Evolutionary conservation across 306 rosid species (phyloP).

Genomic region (Cicer bijugum): DNA sequence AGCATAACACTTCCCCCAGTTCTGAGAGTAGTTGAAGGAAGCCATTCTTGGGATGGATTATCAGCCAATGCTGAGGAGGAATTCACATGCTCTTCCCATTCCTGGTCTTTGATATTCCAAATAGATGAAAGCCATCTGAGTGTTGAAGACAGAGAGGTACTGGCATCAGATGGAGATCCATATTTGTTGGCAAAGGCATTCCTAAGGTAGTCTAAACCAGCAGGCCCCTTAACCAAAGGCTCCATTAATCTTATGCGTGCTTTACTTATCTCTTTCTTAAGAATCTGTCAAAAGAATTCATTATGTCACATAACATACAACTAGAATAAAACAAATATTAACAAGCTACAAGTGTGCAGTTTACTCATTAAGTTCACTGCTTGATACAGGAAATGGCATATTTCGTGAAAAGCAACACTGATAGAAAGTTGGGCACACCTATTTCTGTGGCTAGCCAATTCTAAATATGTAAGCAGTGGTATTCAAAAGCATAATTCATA

Average conservation of each 20-base stretch:
- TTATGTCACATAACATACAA: slow-evolving; percentile 35
- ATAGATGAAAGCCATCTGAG: slow-evolving; percentile 75
- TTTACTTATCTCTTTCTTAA: slow-evolving; percentile 87
- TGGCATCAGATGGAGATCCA: slow-evolving; percentile 79
- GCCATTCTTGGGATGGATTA: slow-evolving; percentile 57
- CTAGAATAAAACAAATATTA: slow-evolving; percentile 19
- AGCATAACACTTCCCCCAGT: slow-evolving; percentile 73
- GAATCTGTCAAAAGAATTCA: slow-evolving; percentile 57
- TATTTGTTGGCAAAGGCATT: slow-evolving; percentile 75
- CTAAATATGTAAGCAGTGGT: slow-evolving; percentile 14
- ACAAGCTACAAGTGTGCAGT: slow-evolving; percentile 25
- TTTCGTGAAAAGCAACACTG: not conserved
- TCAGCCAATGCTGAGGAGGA: slow-evolving; percentile 53
- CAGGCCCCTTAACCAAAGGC: slow-evolving; percentile 83
- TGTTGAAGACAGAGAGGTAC: slow-evolving; percentile 60
- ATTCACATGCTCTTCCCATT: slow-evolving; percentile 75
- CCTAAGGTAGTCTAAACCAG: slow-evolving; percentile 87
- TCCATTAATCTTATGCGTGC: slow-evolving; percentile 78
- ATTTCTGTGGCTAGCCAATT: not conserved
- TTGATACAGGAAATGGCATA: not conserved
- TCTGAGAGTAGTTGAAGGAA: slow-evolving; percentile 78
- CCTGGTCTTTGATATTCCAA: slow-evolving; percentile 69
- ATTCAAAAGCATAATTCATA: not conserved
- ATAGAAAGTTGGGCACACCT: too few species aligned
- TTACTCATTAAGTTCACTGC: slow-evolving; percentile 8